phyloP scores from a whole-genome alignment of 2,329 filamentous ascomycete species.

The Tolypocladium cylindrosporum region DNA sequence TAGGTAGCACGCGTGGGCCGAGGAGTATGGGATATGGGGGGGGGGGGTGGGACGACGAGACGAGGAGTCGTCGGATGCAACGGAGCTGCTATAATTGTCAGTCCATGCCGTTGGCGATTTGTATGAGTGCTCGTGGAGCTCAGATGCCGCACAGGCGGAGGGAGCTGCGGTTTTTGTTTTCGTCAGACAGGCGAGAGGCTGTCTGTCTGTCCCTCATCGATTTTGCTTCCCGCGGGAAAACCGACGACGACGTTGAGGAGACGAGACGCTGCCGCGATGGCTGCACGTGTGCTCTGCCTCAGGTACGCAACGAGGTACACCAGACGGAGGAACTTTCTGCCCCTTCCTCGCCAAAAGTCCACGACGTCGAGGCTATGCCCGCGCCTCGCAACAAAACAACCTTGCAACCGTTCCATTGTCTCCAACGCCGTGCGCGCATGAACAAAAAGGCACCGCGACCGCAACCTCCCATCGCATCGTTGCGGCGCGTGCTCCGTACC shows the following conservation, averaged over 20 bases:
- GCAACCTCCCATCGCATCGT: not conserved
- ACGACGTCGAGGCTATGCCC: not conserved
- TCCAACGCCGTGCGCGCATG: not conserved
- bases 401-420: not conserved
- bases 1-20: conserved; percentile 10
- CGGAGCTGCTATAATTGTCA: not conserved
- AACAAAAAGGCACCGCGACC: not conserved
- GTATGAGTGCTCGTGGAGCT: too few species aligned
- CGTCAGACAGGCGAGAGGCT: not conserved
- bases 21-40: not conserved
- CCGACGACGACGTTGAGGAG: not conserved
- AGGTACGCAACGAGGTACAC: not conserved
- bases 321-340: not conserved
- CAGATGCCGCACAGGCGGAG: not conserved
- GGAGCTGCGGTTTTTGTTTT: not conserved
- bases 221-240: too few species aligned
- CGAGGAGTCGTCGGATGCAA: not conserved
- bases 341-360: not conserved
- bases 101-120: not conserved
- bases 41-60: not conserved
- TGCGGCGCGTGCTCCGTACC: not conserved
- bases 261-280: not conserved
- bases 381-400: not conserved
- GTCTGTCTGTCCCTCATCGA: not conserved
- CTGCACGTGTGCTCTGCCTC: not conserved